A percentile compares a stretch with the other conserved stretches of the same genome.
phyloP scores from a whole-genome alignment of 306 rosid species.

The Trifolium dubium region DNA sequence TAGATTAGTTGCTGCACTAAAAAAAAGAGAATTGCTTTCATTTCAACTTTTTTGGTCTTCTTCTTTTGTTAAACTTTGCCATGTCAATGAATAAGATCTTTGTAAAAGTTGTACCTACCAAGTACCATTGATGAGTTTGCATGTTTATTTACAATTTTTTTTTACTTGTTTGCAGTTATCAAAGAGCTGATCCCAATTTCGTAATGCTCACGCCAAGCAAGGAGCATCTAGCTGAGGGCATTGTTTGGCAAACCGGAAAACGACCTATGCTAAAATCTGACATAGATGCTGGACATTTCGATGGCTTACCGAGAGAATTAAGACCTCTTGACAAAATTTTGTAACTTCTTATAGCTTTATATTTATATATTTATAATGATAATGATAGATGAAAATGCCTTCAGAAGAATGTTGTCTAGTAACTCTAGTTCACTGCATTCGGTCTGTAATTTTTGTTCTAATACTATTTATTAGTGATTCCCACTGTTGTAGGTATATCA shows the following conservation, averaged over 20 bases:
- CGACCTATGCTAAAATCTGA: conserved; percentile 80
- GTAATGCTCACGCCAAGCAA: conserved; percentile 92
- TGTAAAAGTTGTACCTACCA: background rate
- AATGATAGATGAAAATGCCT: background rate
- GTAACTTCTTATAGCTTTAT: conserved; percentile 39
- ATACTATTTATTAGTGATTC: background rate
- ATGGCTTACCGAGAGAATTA: conserved; percentile 76
- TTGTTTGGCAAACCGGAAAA: conserved; percentile 76
- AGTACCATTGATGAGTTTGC: conserved; percentile 5
- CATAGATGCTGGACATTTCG: conserved; percentile 78
- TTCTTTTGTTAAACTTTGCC: background rate
- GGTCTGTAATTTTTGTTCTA: background rate
- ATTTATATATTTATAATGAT: conserved; percentile 3
- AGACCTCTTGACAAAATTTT: conserved; percentile 71
- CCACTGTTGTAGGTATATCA: background rate
- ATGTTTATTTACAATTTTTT: background rate
- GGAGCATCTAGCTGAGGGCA: conserved; percentile 90
- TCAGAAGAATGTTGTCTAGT: background rate
- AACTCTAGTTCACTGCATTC: background rate
- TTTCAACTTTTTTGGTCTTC: conserved; percentile 8
- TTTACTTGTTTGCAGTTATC: conserved; percentile 63
- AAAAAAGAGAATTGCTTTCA: conserved; percentile 11
- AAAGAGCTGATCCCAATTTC: conserved; percentile 95
- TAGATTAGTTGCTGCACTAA: conserved; percentile 26
- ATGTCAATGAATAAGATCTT: conserved; percentile 1